A percentile compares a stretch with the other conserved stretches of the same genome.
These are phyloP conservation scores for Neovahlkampfia damariscottae DNA, from an alignment of 78 protist species.

Conservation along the genomic window DNA sequence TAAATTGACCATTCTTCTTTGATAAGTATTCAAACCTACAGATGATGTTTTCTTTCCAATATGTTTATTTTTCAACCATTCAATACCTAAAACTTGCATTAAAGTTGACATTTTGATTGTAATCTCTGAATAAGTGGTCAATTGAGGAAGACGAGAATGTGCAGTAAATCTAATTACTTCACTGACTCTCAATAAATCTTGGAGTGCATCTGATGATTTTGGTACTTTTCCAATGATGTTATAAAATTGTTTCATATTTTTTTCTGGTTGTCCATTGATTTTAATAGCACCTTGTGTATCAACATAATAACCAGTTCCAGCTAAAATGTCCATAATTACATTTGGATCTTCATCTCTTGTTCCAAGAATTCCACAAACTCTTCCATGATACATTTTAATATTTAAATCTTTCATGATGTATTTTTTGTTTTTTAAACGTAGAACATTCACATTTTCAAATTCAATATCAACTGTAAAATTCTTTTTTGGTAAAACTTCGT, in stretches of 20 bases:
- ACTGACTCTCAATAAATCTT: not conserved
- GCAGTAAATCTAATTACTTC: not conserved
- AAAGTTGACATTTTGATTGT: not conserved
- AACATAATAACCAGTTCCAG: not conserved
- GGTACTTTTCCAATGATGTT: not conserved
- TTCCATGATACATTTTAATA: not conserved
- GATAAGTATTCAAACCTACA: not conserved
- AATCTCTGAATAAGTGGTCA: not conserved
- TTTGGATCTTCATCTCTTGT: not conserved
- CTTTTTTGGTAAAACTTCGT: not conserved
- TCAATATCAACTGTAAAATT: not conserved
- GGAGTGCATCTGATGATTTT: not conserved
- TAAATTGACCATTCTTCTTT: not conserved
- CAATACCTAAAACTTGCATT: not conserved
- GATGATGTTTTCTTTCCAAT: not conserved
- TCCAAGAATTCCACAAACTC: not conserved
- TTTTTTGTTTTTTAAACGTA: not conserved
- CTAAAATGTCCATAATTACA: not conserved
- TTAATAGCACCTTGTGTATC: not conserved
- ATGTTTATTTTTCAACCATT: not conserved
- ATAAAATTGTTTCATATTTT: not conserved
- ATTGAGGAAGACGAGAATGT: not conserved
- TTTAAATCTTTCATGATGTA: not conserved
- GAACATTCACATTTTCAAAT: not conserved
- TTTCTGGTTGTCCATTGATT: not conserved